These are phyloP conservation scores for Mesembryanthemum crystallinum DNA, from an alignment of 148 eudicot species.

Conservation along the genomic window DNA sequence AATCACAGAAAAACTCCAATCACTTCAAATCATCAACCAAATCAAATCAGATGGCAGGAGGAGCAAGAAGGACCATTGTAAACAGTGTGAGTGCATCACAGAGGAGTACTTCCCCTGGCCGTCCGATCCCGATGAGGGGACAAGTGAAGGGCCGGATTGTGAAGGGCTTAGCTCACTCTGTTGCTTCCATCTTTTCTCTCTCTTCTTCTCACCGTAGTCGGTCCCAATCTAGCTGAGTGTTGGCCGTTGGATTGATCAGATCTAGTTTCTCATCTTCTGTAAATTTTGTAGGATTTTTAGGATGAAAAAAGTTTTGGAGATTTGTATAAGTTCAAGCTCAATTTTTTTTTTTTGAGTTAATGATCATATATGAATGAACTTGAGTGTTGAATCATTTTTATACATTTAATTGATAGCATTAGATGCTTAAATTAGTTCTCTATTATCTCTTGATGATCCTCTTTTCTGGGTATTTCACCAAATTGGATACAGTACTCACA, in stretches of 20 bases:
- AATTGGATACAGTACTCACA: too few relatives aligned
- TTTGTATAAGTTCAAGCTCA: background rate
- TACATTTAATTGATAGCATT: too few relatives aligned
- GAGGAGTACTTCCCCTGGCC: constrained; percentile 21
- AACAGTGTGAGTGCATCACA: constrained; percentile 1
- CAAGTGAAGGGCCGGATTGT: constrained; percentile 34
- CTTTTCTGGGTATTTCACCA: too few relatives aligned
- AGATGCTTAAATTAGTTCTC: too few relatives aligned
- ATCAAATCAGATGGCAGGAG: background rate
- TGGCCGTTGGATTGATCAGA: background rate
- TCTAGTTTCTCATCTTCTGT: background rate
- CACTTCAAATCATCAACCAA: too few relatives aligned
- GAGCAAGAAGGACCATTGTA: background rate
- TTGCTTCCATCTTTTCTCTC: constrained; percentile 22
- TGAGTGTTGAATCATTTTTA: too few relatives aligned
- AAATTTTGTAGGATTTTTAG: too few relatives aligned
- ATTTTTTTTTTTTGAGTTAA: background rate
- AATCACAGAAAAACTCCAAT: background rate
- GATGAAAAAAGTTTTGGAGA: too few relatives aligned
- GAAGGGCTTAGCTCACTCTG: constrained; percentile 30
- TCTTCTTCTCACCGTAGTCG: constrained; percentile 3
- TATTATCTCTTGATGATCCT: too few relatives aligned
- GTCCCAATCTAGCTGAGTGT: background rate
- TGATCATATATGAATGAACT: too few relatives aligned
- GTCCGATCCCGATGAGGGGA: constrained; percentile 40